These are phyloP conservation scores for Peniophora sp. DNA, from an alignment of 1,284 basidiomycete species.

Conservation along the genomic window DNA sequence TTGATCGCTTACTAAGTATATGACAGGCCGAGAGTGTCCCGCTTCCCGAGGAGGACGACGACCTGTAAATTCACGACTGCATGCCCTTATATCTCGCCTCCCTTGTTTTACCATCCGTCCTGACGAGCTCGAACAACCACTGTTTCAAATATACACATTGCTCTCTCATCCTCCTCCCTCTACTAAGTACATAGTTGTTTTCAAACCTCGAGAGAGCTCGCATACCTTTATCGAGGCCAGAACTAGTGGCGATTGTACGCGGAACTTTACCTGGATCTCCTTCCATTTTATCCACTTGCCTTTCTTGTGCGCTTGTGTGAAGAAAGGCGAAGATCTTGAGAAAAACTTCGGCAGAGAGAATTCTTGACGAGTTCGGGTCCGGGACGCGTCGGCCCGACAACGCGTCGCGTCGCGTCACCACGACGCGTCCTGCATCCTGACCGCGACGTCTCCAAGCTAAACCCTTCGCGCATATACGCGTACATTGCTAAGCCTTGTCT, in stretches of 20 bases:
- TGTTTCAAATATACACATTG: slow-evolving; percentile 3
- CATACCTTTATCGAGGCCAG: no score
- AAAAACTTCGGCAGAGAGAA: no score
- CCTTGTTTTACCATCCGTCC: background rate
- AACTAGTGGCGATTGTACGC: no score
- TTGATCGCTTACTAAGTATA: slow-evolving; percentile 2
- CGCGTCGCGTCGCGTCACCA: background rate
- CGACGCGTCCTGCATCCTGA: background rate
- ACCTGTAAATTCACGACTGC: slow-evolving; percentile 38
- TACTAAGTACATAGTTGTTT: no score
- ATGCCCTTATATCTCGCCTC: no score
- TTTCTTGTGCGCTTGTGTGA: no score
- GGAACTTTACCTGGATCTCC: no score
- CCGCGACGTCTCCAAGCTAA: background rate
- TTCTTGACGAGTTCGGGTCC: background rate
- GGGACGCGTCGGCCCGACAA: background rate
- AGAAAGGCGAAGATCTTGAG: no score
- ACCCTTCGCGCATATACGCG: no score
- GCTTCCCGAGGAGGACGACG: slow-evolving; percentile 76
- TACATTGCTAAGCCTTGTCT: no score
- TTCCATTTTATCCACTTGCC: no score
- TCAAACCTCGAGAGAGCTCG: no score
- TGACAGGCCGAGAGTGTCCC: slow-evolving; percentile 64
- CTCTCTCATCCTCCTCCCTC: background rate
- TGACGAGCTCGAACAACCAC: background rate